phyloP scores from a whole-genome alignment of 2,329 filamentous ascomycete genomes.

The Colletotrichum viniferum region DNA sequence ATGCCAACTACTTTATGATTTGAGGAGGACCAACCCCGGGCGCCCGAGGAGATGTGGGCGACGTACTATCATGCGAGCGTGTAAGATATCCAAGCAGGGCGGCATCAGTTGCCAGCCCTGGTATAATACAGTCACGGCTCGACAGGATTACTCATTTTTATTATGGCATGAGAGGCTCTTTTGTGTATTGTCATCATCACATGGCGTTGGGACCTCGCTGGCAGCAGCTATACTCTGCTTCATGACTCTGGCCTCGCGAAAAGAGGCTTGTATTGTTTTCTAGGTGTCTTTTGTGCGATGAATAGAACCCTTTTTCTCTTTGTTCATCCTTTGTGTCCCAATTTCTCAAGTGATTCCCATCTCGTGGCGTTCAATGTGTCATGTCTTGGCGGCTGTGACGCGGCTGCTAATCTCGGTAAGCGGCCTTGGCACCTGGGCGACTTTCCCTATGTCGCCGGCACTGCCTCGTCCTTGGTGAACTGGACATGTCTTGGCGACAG shows the following conservation, averaged over 20 bases:
- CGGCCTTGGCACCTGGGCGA: background rate
- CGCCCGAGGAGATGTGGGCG: background rate
- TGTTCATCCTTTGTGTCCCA: background rate
- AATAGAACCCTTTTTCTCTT: conserved; percentile 17
- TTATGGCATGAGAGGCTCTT: conserved; percentile 15
- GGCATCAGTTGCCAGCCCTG: background rate
- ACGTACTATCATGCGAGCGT: conserved; percentile 5
- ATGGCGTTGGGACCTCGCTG: conserved; percentile 18
- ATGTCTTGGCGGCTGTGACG: background rate
- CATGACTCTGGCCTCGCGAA: conserved; percentile 1
- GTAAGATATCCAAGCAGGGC: conserved; percentile 17
- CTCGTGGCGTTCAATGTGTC: background rate
- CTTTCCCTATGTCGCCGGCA: background rate
- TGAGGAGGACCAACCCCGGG: background rate
- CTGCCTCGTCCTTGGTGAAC: background rate
- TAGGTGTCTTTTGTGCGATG: background rate
- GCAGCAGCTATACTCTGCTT: conserved; percentile 15
- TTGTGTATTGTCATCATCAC: conserved; percentile 11
- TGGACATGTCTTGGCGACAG: background rate
- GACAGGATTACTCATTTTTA: background rate
- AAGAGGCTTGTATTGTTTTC: conserved; percentile 1
- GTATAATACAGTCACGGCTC: conserved; percentile 19
- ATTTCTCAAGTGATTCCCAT: background rate
- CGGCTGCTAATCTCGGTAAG: background rate
- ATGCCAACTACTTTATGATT: background rate